Conservation (phyloP, 345 rosid species). For the Salix dunnii region DNA sequence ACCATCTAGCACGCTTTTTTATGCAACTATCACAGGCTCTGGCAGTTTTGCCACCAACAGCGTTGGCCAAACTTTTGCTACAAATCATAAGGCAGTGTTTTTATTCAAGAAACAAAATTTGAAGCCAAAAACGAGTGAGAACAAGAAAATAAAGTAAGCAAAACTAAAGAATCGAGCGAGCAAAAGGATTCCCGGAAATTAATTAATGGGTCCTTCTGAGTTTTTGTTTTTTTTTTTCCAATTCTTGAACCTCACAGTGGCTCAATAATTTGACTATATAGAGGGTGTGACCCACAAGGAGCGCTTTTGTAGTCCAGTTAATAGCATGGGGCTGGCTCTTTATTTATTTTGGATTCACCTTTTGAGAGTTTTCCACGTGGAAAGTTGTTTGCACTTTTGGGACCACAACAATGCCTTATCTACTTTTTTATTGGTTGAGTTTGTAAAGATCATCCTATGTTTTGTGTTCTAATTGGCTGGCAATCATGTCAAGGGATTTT, state of each 20-base stretch:
- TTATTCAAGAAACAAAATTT: not conserved
- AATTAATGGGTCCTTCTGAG: not conserved
- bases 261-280: not conserved
- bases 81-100: constrained; percentile 26
- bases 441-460: constrained; percentile 43
- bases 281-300: constrained; percentile 25
- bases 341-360: constrained; percentile 32
- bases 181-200: not conserved
- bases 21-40: constrained; percentile 87
- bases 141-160: not conserved
- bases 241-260: not conserved
- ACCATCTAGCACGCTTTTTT: constrained; percentile 79
- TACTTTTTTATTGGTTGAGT: constrained; percentile 49
- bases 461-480: constrained; percentile 45
- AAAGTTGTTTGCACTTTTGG: constrained; percentile 32
- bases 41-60: constrained; percentile 73
- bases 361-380: constrained; percentile 4
- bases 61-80: constrained; percentile 53
- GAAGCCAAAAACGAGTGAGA: not conserved
- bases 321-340: not conserved
- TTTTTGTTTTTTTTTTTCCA: not conserved
- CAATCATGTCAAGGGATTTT: constrained; percentile 53
- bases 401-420: constrained; percentile 63
- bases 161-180: not conserved
- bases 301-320: constrained; percentile 11